Percentiles rank a stretch among this genome's conserved stretches.
These are phyloP conservation scores for Elongisporangium senticosum DNA, from an alignment of 352 stramenopile species.

Conservation along the genomic window DNA sequence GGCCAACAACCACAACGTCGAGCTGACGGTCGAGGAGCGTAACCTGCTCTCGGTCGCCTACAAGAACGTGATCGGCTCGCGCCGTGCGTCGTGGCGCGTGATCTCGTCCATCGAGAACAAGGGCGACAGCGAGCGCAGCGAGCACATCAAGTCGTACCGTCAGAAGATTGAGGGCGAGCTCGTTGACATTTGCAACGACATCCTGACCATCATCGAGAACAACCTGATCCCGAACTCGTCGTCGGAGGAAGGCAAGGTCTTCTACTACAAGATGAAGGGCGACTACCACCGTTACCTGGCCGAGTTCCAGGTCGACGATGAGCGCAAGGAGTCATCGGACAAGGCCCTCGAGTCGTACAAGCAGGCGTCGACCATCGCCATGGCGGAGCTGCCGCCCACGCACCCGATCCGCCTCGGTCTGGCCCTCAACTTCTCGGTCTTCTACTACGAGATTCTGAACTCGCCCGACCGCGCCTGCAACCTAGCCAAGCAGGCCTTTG, in stretches of 20 bases:
- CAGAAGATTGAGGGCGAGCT: constrained; percentile 95
- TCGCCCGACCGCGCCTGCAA: constrained; percentile 92
- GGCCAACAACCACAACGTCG: constrained; percentile 91
- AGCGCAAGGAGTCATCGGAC: constrained; percentile 92
- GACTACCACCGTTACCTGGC: constrained; percentile 99
- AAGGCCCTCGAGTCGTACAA: constrained; percentile 78
- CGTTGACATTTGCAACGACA: constrained; percentile 97
- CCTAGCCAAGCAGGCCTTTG: constrained; percentile 96
- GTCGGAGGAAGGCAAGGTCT: constrained; percentile 98
- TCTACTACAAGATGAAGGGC: constrained; percentile 99
- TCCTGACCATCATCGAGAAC: constrained; percentile 97
- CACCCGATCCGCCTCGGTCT: constrained; percentile 98
- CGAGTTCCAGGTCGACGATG: constrained; percentile 97
- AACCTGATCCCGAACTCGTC: constrained; percentile 97
- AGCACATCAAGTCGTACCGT: constrained; percentile 93
- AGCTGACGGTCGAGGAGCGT: constrained; percentile 98
- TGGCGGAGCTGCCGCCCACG: constrained; percentile 95
- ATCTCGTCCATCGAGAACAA: constrained; percentile 99
- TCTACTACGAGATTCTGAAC: constrained; percentile 99
- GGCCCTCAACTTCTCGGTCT: constrained; percentile 99
- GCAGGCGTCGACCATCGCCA: constrained; percentile 87
- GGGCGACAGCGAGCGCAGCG: constrained; percentile 89
- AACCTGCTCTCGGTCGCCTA: constrained; percentile 95
- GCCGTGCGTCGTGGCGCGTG: constrained; percentile 97
- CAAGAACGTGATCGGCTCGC: constrained; percentile 98